These are phyloP conservation scores for Clathrospora elynae DNA, from an alignment of 2,329 filamentous ascomycete genomes.

Conservation along the genomic window DNA sequence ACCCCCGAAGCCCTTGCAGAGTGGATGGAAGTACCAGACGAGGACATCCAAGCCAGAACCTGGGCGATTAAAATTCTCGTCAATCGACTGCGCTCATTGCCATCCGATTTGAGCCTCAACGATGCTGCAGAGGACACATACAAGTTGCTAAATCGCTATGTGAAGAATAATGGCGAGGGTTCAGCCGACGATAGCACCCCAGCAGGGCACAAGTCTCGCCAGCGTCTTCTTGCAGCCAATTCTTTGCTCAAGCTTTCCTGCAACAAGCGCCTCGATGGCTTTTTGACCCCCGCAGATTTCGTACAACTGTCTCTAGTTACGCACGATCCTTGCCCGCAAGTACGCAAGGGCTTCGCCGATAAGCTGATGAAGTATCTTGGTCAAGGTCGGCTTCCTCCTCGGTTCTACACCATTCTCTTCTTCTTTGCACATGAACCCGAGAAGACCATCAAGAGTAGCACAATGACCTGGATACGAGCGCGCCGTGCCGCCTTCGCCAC, in stretches of 20 bases:
- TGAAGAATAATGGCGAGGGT: constrained; percentile 78
- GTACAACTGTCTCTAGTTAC: constrained; percentile 79
- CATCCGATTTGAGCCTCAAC: constrained; percentile 51
- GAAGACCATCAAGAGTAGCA: constrained; percentile 70
- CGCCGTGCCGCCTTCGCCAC: constrained; percentile 69
- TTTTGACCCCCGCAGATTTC: constrained; percentile 75
- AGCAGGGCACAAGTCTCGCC: constrained; percentile 74
- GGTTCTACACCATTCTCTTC: constrained; percentile 91
- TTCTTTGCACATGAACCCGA: constrained; percentile 89
- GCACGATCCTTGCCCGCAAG: constrained; percentile 75
- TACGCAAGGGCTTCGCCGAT: constrained; percentile 78
- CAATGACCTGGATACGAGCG: constrained; percentile 87
- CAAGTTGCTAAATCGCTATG: constrained; percentile 76
- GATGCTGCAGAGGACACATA: constrained; percentile 70
- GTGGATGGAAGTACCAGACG: constrained; percentile 67
- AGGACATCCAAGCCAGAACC: constrained; percentile 82
- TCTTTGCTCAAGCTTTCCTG: constrained; percentile 81
- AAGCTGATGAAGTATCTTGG: constrained; percentile 91
- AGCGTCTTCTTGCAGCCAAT: constrained; percentile 81
- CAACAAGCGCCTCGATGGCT: constrained; percentile 73
- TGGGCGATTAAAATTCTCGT: constrained; percentile 84
- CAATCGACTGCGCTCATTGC: constrained; percentile 74
- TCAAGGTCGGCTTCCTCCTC: constrained; percentile 67
- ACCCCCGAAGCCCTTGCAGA: constrained; percentile 58
- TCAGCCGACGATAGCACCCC: constrained; percentile 75